Evolutionary conservation across 371 early-diverging fungal genomes (phyloP), one percentile per base, ranked within the genome.

Genomic region (Basidiobolus meristosporus): DNA sequence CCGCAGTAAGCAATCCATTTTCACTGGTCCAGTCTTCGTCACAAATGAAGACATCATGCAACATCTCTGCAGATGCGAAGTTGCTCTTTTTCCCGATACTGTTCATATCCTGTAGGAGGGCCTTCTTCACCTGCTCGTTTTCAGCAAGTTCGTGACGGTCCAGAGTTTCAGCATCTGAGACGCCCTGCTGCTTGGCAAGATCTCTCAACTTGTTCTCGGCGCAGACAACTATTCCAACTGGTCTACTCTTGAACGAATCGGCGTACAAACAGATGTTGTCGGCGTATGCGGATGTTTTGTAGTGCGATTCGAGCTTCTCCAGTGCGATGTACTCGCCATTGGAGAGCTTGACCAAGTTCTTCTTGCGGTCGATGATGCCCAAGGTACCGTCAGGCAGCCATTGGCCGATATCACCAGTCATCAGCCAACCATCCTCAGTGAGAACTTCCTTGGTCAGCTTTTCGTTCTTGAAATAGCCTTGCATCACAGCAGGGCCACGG

Each of bases 261-360:
- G 82, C 93, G 54, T 81, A 77, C 17, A 96, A 70, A 58, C 85
- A 86, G 30, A 91, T 68, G 56, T 85, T 85, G 55, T 65, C 68
- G 32, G 85, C 76, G 51, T 62, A 78, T 10, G 68, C 43, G 36
- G 75, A 73, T 41, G 70, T 71, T 59, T 79, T 79, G 72, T 91
- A 92, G 2, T 82, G 66, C 3, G 88, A 75, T 60, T 99, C 99
- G 29, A 99, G 62, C 52, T 92, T 93, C 56, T 98, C 99, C 99
- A 98, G 49, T 83, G 74, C n/a, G n/a, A n/a, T n/a, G n/a, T n/a
- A n/a, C n/a, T n/a, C n/a, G n/a, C n/a, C n/a, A n/a, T n/a, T n/a
- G 31, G 64, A 63, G 19, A 73, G 45, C 54, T 99, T 97, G 63
- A 97, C 76, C 31, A 84, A 57, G 48, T 77, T 86, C 71, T 87